phyloP scores from a whole-genome alignment of 345 rosid species.

The Leavenworthia alabamica region DNA sequence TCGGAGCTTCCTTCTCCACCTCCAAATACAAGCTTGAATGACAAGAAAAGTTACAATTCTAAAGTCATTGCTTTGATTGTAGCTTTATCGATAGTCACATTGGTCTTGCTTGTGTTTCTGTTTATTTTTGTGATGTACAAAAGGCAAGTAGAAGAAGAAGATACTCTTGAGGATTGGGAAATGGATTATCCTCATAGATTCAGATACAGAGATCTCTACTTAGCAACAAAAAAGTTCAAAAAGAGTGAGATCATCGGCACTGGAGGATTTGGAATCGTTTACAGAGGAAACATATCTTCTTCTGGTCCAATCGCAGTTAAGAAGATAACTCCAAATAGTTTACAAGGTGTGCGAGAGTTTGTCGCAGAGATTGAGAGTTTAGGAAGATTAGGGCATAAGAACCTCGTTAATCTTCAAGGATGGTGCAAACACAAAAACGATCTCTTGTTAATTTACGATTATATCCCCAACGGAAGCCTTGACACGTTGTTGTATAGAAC shows the following conservation, averaged over 20 bases:
- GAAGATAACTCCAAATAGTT: slow-evolving; percentile 30
- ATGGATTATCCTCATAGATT: slow-evolving; percentile 28
- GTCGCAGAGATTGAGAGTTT: slow-evolving; percentile 54
- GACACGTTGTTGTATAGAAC: slow-evolving; percentile 11
- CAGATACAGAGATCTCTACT: slow-evolving; percentile 24
- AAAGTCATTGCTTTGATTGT: slow-evolving; percentile 18
- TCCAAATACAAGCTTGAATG: not conserved
- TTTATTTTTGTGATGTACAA: slow-evolving; percentile 16
- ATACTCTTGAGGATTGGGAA: slow-evolving; percentile 29
- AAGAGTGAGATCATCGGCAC: slow-evolving; percentile 24
- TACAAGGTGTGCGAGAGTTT: slow-evolving; percentile 52
- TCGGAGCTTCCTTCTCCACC: slow-evolving; percentile 41
- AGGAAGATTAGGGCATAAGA: slow-evolving; percentile 49
- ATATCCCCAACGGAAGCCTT: slow-evolving; percentile 23
- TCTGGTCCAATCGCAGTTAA: slow-evolving; percentile 23
- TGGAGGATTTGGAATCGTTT: slow-evolving; percentile 27
- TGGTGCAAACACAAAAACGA: slow-evolving; percentile 52
- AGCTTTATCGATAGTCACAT: slow-evolving; percentile 17
- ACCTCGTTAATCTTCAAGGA: slow-evolving; percentile 58
- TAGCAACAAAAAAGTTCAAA: slow-evolving; percentile 19
- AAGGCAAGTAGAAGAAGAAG: slow-evolving; percentile 7
- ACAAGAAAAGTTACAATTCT: slow-evolving; percentile 23
- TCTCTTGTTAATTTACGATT: slow-evolving; percentile 48
- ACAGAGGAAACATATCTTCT: slow-evolving; percentile 15
- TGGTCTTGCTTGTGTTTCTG: slow-evolving; percentile 12